Percentiles rank a stretch among this genome's conserved stretches.
phyloP scores from a whole-genome alignment of 2,329 filamentous ascomycete genomes.

The Cladosporium austrohemisphaericum region DNA sequence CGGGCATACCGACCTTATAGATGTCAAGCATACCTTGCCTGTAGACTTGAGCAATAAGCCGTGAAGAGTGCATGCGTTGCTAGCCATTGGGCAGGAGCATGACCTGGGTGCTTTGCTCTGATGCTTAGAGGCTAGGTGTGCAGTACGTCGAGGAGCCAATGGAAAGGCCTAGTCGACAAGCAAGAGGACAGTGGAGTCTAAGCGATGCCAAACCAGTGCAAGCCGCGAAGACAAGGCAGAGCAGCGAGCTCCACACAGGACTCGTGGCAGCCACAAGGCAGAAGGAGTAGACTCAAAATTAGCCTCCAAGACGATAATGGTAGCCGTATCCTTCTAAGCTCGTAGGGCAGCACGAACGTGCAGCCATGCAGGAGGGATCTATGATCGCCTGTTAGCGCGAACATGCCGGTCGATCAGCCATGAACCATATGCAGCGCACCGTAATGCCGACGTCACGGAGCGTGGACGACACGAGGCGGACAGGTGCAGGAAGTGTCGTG shows the following conservation, averaged over 20 bases:
- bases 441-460: background rate
- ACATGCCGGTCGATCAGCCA: too few relatives aligned
- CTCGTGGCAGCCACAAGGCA: slow-evolving; percentile 4
- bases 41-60: background rate
- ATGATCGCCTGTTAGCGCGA: too few relatives aligned
- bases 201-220: background rate
- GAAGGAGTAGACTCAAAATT: background rate
- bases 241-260: too few relatives aligned
- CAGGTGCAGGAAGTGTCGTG: background rate
- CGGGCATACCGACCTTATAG: slow-evolving; percentile 4
- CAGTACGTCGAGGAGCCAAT: too few relatives aligned
- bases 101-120: background rate
- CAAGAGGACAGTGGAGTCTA: too few relatives aligned
- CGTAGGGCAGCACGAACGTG: background rate
- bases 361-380: too few relatives aligned
- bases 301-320: background rate
- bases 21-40: slow-evolving; percentile 10
- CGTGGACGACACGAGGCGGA: background rate
- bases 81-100: background rate
- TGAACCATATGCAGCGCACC: too few relatives aligned
- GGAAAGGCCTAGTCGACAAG: background rate
- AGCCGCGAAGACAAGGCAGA: background rate
- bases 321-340: background rate
- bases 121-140: too few relatives aligned
- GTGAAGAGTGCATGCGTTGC: background rate